These are phyloP conservation scores for Monascus purpureus DNA, from an alignment of 495 filamentous ascomycete genomes.

Conservation along the genomic window DNA sequence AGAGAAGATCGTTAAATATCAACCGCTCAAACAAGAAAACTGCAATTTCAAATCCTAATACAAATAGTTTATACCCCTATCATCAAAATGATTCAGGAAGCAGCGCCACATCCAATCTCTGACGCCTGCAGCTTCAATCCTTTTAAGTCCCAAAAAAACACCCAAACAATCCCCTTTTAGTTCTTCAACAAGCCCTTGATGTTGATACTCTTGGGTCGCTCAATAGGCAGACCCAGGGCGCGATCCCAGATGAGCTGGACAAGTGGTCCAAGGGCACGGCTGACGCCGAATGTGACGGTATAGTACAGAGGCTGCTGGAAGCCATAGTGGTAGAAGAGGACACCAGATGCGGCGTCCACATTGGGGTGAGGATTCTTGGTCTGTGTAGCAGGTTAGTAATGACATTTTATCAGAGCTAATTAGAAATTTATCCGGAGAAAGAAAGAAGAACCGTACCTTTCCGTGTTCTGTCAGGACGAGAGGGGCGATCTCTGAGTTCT, in stretches of 20 bases:
- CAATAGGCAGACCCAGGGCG: constrained; percentile 89
- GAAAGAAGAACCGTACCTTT: constrained; percentile 36
- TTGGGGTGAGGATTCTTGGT: constrained; percentile 98
- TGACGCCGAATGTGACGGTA: constrained; percentile 92
- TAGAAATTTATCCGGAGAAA: neutral
- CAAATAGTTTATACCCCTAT: too few species aligned
- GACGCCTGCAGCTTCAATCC: too few species aligned
- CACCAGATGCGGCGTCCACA: constrained; percentile 82
- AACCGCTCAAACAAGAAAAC: too few species aligned
- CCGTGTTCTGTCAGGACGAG: constrained; percentile 82
- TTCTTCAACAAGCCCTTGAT: constrained; percentile 63
- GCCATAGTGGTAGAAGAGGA: constrained; percentile 92
- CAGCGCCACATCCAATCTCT: too few species aligned
- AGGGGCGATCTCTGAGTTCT: constrained; percentile 70
- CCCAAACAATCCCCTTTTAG: too few species aligned
- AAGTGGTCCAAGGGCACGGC: constrained; percentile 76
- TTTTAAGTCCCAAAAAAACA: too few species aligned
- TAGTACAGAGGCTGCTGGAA: constrained; percentile 97
- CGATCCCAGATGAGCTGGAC: constrained; percentile 95
- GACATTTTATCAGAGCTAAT: neutral
- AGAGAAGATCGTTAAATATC: too few species aligned
- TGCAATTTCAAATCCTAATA: too few species aligned
- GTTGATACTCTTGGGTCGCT: constrained; percentile 95
- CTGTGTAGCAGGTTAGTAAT: constrained; percentile 18
- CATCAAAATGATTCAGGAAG: too few species aligned